phyloP scores from a whole-genome alignment of 2,329 filamentous ascomycete genomes.

The Microcyclosporella mali region DNA sequence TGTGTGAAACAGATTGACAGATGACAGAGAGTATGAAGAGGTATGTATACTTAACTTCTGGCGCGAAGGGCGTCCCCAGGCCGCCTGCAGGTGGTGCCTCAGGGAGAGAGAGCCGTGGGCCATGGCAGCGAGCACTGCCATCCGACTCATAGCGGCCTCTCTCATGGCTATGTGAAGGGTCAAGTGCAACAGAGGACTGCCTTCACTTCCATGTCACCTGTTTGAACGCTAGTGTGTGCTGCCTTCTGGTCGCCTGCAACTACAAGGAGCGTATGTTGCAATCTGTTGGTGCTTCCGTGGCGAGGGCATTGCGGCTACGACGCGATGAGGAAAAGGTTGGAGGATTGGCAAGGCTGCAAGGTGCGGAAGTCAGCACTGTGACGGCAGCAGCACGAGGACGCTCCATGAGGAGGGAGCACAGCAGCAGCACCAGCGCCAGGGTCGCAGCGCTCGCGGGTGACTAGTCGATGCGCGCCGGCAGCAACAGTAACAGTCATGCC shows the following conservation, averaged over 20 bases:
- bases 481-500: too few relatives aligned
- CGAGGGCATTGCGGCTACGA: not conserved
- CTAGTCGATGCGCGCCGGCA: too few relatives aligned
- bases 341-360: not conserved
- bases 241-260: not conserved
- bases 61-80: too few relatives aligned
- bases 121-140: not conserved
- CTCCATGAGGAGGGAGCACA: too few relatives aligned
- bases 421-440: too few relatives aligned
- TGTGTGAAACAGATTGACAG: not conserved
- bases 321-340: not conserved
- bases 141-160: not conserved
- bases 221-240: not conserved
- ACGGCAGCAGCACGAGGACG: too few relatives aligned
- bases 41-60: too few relatives aligned
- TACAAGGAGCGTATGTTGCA: not conserved
- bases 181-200: not conserved
- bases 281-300: conserved; percentile 1
- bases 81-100: too few relatives aligned
- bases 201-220: not conserved
- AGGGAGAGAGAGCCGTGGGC: not conserved
- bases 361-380: not conserved
- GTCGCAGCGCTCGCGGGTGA: too few relatives aligned
- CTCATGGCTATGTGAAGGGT: not conserved
- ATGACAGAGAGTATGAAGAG: too few relatives aligned